Percentiles rank a stretch among this genome's conserved stretches.
phyloP scores from a whole-genome alignment of 495 filamentous ascomycete genomes.

The Tetracladium marchalianum region DNA sequence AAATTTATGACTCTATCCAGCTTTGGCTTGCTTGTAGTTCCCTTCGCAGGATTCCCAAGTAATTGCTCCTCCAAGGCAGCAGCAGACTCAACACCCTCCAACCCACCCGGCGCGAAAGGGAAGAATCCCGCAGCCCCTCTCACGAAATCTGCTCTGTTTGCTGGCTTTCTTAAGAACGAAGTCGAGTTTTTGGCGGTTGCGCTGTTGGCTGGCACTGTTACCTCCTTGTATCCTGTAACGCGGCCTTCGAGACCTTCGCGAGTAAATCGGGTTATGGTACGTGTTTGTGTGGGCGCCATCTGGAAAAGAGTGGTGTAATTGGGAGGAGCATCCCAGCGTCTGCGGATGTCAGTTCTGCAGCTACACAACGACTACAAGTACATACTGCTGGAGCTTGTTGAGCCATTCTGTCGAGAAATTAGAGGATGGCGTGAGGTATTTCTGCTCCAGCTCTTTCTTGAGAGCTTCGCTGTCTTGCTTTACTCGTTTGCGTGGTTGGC shows the following conservation, averaged over 20 bases:
- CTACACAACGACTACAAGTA: not conserved
- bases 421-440: conserved; percentile 69
- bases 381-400: conserved; percentile 71
- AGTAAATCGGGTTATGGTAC: conserved; percentile 84
- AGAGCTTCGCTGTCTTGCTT: conserved; percentile 47
- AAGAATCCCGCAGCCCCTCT: conserved; percentile 93
- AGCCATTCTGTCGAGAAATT: conserved; percentile 76
- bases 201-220: conserved; percentile 82
- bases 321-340: conserved; percentile 72
- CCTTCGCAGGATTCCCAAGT: conserved; percentile 23
- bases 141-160: conserved; percentile 82
- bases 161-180: conserved; percentile 78
- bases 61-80: conserved; percentile 64
- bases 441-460: conserved; percentile 58
- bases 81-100: conserved; percentile 77
- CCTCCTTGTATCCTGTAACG: conserved; percentile 89
- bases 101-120: conserved; percentile 85
- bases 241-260: conserved; percentile 88
- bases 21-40: conserved; percentile 33
- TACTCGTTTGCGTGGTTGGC: conserved; percentile 46
- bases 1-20: conserved; percentile 78
- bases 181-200: conserved; percentile 96
- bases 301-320: conserved; percentile 74
- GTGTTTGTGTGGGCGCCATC: conserved; percentile 81
- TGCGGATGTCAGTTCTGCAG: conserved; percentile 14